Evolutionary conservation across 441 rosid genomes (phyloP), one percentile per base, ranked within the genome.

Genomic region (Mallotus japonicus): DNA sequence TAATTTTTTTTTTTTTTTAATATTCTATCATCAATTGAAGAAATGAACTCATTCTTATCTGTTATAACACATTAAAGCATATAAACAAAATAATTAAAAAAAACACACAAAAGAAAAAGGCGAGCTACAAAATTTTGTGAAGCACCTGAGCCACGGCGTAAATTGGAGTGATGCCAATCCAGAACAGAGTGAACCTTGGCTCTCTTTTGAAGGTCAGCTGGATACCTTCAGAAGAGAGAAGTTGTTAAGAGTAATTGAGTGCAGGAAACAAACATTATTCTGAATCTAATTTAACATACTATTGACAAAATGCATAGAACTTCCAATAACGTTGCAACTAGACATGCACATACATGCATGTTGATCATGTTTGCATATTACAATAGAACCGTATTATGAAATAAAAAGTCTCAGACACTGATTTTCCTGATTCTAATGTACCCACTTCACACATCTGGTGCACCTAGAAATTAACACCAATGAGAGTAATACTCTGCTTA

Each of bases 131-230:
- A n/a, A 57, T 32, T 37, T 8, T 9, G 32, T 47, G 54, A 71
- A 58, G 71, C 63, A 90, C 98, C 88, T 85, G 98, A 81, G 42
- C 97, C 95, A 46, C 44, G 78, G 50, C 97, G 97, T 78, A 94
- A 75, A 75, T 86, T 90, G 62, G 87, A 79, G 84, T 94, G 99
- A 82, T 92, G 97, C 98, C 98, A 94, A 67, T 94, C 97, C 82
- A 94, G 73, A 60, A 89, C 89, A 8, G 98, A 94, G 47, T 94
- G 85, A 81, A 94, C 78, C 87, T 85, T 88, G 59, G 93, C 94
- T 83, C 96, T 87, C 77, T 71, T 87, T 62, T 67, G 82, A 84
- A 92, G 85, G 85, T 94, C 97, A 60, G 83, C 76, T 2, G 97
- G 97, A 79, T 94, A 92, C 97, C 96, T 89, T 78, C 55, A 77